Evolutionary conservation across 2,329 filamentous ascomycete genomes (phyloP).

Genomic region (Pleoardoris graminearum): DNA sequence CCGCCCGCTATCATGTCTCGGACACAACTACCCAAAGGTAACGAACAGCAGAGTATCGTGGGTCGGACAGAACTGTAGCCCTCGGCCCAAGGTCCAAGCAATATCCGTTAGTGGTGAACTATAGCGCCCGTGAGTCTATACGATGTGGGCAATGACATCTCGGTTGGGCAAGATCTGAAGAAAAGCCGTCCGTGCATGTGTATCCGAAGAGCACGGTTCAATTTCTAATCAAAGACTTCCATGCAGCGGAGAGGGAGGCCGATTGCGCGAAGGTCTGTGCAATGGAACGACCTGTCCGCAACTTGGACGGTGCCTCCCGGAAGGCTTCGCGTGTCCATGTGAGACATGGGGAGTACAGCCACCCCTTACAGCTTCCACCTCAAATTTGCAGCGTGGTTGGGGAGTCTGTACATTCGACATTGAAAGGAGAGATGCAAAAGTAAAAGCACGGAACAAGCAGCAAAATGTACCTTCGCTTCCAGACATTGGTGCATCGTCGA

Average conservation of each 20-base stretch:
- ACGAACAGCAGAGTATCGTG: neutral
- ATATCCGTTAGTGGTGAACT: neutral
- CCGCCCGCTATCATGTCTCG: slow-evolving; percentile 1
- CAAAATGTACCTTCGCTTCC: neutral
- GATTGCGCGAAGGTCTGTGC: neutral
- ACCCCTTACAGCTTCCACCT: neutral
- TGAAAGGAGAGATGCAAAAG: neutral
- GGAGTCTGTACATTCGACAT: neutral
- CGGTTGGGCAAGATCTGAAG: neutral
- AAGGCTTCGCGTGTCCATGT: neutral
- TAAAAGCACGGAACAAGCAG: neutral
- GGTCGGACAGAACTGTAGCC: neutral
- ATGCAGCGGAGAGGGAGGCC: neutral
- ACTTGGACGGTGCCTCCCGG: neutral
- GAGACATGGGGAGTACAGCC: slow-evolving; percentile 4
- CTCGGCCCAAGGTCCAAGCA: neutral
- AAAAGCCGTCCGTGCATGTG: neutral
- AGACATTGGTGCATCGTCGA: neutral
- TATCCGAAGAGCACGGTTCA: slow-evolving; percentile 1
- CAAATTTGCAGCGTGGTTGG: neutral
- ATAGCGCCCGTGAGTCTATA: neutral
- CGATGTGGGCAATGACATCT: neutral
- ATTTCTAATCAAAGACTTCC: neutral
- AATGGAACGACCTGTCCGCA: neutral
- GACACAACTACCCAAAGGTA: neutral